Conservation (phyloP, 345 rosid genomes). For the Clarkia xantiana region DNA sequence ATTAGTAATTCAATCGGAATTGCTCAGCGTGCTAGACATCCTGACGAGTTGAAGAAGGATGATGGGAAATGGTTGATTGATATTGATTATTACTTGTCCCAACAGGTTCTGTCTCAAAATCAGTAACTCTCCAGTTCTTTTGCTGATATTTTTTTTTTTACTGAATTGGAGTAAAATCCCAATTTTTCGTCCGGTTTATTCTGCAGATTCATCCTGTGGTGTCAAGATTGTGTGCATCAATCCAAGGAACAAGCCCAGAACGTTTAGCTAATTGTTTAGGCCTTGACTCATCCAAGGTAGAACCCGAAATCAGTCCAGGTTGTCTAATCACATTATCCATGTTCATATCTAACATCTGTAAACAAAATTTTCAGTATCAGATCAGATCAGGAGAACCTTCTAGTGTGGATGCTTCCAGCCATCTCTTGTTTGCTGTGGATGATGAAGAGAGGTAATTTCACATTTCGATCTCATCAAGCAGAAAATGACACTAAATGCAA, state of each 20-base stretch:
- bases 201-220: conserved; percentile 88
- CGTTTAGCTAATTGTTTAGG: conserved; percentile 94
- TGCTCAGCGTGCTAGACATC: conserved; percentile 93
- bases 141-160: neutral
- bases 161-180: neutral
- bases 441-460: conserved; percentile 66
- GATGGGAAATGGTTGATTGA: conserved; percentile 88
- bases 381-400: conserved; percentile 39
- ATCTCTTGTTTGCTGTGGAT: conserved; percentile 43
- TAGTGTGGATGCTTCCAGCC: conserved; percentile 34
- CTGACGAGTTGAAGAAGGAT: conserved; percentile 72
- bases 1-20: conserved; percentile 54
- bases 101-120: conserved; percentile 19
- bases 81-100: conserved; percentile 87
- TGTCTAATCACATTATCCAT: neutral
- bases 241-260: conserved; percentile 92
- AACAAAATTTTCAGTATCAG: conserved; percentile 41
- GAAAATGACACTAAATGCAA: neutral
- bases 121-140: too few relatives aligned
- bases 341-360: neutral
- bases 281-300: conserved; percentile 92
- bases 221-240: conserved; percentile 84
- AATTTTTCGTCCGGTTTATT: conserved; percentile 1
- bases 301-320: neutral
- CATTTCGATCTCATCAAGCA: neutral